Conservation (phyloP, 345 rosid species). For the Citrus mangshanensis region DNA sequence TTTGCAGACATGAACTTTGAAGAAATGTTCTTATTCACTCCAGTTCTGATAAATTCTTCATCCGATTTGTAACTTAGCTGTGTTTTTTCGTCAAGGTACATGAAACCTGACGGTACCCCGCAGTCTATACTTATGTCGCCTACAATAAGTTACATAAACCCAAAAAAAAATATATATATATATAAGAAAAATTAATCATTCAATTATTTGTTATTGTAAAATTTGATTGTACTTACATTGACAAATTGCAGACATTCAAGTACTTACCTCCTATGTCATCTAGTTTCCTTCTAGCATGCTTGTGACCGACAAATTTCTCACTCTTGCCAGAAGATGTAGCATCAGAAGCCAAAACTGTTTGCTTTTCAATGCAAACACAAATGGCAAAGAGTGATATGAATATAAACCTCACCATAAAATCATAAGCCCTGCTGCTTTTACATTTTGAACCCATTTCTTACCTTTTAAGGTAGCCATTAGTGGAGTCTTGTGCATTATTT, state of each 20-base stretch:
- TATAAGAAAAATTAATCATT: neutral
- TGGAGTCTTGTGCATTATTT: neutral
- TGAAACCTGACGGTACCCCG: conserved; percentile 14
- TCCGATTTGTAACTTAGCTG: conserved; percentile 14
- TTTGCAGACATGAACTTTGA: conserved; percentile 11
- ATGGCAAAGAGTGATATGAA: neutral
- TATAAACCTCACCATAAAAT: conserved; percentile 1
- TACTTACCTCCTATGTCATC: conserved; percentile 9
- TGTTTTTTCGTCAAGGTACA: conserved; percentile 13
- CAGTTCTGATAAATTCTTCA: conserved; percentile 11
- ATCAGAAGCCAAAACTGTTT: neutral
- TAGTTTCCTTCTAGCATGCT: conserved; percentile 1
- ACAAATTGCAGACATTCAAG: neutral
- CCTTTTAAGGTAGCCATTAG: neutral
- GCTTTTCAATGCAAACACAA: neutral
- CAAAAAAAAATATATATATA: neutral
- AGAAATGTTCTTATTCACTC: conserved; percentile 22
- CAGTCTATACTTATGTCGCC: conserved; percentile 34
- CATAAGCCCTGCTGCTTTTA: neutral
- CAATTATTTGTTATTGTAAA: neutral
- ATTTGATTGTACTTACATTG: neutral
- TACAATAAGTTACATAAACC: conserved; percentile 8
- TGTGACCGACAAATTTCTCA: neutral
- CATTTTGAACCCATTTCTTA: neutral
- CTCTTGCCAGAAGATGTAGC: neutral